A percentile compares a stretch with the other conserved stretches of the same genome.
Evolutionary conservation across 1,139 yeast genomes (phyloP).

Genomic region (Komagataea norvegica): DNA sequence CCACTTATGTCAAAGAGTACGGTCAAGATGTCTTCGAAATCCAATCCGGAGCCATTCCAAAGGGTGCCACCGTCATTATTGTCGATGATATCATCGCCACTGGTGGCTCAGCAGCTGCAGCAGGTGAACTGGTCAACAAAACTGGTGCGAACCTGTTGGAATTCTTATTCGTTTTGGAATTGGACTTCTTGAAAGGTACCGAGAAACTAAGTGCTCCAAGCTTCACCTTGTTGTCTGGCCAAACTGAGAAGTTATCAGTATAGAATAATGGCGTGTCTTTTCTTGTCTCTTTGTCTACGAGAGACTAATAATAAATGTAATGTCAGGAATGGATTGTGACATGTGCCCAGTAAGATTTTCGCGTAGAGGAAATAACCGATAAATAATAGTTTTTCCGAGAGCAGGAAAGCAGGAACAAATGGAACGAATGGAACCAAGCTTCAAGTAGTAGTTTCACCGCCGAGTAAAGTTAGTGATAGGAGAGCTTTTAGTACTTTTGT

Average conservation of each 20-base stretch:
- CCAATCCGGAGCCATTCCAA: constrained; percentile 77
- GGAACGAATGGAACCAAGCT: no score
- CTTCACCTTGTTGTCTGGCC: constrained; percentile 84
- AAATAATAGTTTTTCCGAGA: no score
- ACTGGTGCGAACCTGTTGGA: constrained; percentile 69
- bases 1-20: constrained; percentile 84
- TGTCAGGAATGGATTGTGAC: no score
- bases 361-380: no score
- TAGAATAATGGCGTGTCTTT: constrained; percentile 15
- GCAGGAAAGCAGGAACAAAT: no score
- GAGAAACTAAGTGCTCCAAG: constrained; percentile 81
- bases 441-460: no score
- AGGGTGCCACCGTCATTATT: constrained; percentile 74
- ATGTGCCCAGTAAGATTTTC: no score
- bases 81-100: constrained; percentile 98
- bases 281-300: neutral
- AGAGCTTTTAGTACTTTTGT: no score
- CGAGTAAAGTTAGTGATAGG: no score
- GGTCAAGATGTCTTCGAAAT: constrained; percentile 87
- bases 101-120: constrained; percentile 94
- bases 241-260: constrained; percentile 49
- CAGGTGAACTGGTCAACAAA: constrained; percentile 75
- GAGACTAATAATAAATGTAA: neutral
- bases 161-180: constrained; percentile 86
- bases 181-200: constrained; percentile 92